phyloP scores from a whole-genome alignment of 768 basidiomycete genomes.

The Podaxis pistillaris region DNA sequence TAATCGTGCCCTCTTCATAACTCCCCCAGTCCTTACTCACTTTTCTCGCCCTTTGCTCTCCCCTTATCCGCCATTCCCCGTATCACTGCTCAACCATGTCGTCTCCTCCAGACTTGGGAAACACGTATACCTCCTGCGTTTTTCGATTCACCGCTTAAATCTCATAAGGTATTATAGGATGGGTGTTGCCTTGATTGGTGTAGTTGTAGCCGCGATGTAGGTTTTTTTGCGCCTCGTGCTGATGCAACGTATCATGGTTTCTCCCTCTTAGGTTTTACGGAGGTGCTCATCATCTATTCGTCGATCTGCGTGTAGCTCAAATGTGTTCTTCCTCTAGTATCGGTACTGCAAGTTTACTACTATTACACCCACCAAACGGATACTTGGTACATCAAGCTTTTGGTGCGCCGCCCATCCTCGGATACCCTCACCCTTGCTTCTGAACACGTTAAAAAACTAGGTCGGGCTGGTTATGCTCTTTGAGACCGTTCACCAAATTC shows the following conservation, averaged over 20 bases:
- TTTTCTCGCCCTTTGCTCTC: not conserved
- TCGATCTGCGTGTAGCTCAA: not conserved
- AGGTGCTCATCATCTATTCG: slow-evolving; percentile 29
- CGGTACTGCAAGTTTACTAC: slow-evolving; percentile 52
- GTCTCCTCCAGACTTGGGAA: slow-evolving; percentile 22
- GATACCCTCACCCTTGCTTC: not conserved
- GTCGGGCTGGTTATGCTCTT: slow-evolving; percentile 47
- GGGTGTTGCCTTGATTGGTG: slow-evolving; percentile 51
- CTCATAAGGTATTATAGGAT: slow-evolving; percentile 29
- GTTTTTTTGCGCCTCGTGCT: slow-evolving; percentile 19
- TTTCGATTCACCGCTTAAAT: not conserved
- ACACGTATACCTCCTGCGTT: slow-evolving; percentile 28
- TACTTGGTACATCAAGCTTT: slow-evolving; percentile 42
- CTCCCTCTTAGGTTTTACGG: slow-evolving; percentile 42
- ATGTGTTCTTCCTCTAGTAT: slow-evolving; percentile 35
- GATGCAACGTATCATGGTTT: not conserved
- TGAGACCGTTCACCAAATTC: slow-evolving; percentile 51
- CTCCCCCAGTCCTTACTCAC: not conserved
- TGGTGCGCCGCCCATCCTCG: slow-evolving; percentile 32
- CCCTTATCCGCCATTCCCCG: not conserved
- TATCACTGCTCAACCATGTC: not conserved
- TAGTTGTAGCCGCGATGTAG: slow-evolving; percentile 46
- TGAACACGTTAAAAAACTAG: slow-evolving; percentile 25
- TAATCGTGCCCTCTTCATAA: not conserved
- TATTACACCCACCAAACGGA: slow-evolving; percentile 54